These are phyloP conservation scores for Aspergillus pseudonomiae DNA, from an alignment of 2,329 filamentous ascomycete species.

Conservation along the genomic window DNA sequence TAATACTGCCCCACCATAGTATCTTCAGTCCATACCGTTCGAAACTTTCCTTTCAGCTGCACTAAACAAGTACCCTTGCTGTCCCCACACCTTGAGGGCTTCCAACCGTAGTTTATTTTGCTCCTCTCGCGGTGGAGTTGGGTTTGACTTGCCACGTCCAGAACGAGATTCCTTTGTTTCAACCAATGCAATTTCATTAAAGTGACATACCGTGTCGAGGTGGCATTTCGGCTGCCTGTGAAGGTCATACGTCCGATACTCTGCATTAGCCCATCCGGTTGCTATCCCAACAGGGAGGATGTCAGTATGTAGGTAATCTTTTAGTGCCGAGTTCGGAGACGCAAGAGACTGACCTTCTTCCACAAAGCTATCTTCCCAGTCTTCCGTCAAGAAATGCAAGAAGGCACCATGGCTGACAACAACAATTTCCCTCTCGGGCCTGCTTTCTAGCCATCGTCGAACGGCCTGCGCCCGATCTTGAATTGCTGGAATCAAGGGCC, in stretches of 20 bases:
- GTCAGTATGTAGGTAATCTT: background rate
- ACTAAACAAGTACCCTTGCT: slow-evolving; percentile 1
- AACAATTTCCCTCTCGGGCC: slow-evolving; percentile 20
- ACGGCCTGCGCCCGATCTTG: slow-evolving; percentile 13
- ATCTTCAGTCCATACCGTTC: background rate
- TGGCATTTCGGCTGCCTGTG: background rate
- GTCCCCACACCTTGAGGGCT: background rate
- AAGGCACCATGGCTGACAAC: slow-evolving; percentile 22
- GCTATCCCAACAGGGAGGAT: slow-evolving; percentile 43
- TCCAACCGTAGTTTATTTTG: background rate
- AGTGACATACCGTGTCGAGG: background rate
- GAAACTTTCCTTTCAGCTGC: background rate
- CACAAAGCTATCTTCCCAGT: slow-evolving; percentile 59
- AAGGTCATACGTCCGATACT: slow-evolving; percentile 63
- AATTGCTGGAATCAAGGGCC: slow-evolving; percentile 29
- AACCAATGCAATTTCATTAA: background rate
- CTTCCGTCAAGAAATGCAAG: slow-evolving; percentile 23
- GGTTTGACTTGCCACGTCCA: background rate
- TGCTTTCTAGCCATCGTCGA: slow-evolving; percentile 16
- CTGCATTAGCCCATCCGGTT: slow-evolving; percentile 71
- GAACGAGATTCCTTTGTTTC: slow-evolving; percentile 1
- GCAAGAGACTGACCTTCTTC: slow-evolving; percentile 33
- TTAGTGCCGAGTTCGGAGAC: background rate
- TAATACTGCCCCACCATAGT: too few species aligned
- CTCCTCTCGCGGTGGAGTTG: background rate